phyloP scores from a whole-genome alignment of 2,329 filamentous ascomycete genomes.

The Paecilomyces sp. region DNA sequence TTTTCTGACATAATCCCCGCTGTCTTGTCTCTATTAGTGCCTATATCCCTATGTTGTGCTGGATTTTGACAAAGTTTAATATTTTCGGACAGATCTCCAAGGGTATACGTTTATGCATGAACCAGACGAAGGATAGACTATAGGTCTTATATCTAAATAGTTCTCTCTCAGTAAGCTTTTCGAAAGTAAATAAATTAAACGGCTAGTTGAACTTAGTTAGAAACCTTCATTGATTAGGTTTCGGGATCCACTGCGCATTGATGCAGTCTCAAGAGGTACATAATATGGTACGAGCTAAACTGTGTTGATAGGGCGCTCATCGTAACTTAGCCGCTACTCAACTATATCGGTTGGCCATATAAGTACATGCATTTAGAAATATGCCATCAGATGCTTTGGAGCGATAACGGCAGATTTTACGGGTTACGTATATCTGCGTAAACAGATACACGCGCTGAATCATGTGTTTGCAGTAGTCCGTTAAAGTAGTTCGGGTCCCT shows the following conservation, averaged over 20 bases:
- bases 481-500: neutral
- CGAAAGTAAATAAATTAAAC: too few species aligned
- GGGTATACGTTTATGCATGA: too few species aligned
- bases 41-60: too few species aligned
- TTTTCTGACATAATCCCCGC: too few species aligned
- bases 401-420: too few species aligned
- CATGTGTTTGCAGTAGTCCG: neutral
- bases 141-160: too few species aligned
- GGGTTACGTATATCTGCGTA: neutral
- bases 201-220: neutral
- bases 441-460: neutral
- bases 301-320: neutral
- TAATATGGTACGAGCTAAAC: neutral
- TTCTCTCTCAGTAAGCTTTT: too few species aligned
- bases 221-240: neutral
- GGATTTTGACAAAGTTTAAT: too few species aligned
- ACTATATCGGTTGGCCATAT: neutral
- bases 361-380: neutral
- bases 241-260: neutral
- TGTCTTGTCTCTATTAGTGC: too few species aligned
- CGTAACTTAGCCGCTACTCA: neutral
- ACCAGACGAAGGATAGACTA: too few species aligned
- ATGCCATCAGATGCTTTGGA: neutral
- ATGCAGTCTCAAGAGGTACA: neutral
- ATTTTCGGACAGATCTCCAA: too few species aligned